A percentile compares a stretch with the other conserved stretches of the same genome.
These are phyloP conservation scores for Naganishia sp. DNA, from an alignment of 1,284 basidiomycete genomes.

Conservation along the genomic window DNA sequence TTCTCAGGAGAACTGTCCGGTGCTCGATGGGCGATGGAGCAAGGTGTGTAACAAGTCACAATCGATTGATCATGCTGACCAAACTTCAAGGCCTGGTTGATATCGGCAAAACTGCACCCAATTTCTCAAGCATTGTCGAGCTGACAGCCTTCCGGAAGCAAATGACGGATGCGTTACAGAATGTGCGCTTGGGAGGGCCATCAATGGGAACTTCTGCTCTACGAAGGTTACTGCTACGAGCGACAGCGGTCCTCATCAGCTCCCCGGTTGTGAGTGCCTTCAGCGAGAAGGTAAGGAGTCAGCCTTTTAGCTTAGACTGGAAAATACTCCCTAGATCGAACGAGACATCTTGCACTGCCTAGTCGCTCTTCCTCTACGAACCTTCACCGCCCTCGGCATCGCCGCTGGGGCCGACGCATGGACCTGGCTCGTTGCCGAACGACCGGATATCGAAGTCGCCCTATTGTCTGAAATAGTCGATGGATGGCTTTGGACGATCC, in stretches of 20 bases:
- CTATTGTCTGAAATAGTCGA: conserved; percentile 83
- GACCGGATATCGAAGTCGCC: conserved; percentile 70
- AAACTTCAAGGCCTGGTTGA: conserved; percentile 55
- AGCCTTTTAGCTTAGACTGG: not conserved
- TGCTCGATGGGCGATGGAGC: conserved; percentile 63
- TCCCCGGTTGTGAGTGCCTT: conserved; percentile 61
- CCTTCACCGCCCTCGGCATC: conserved; percentile 83
- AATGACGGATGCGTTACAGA: conserved; percentile 67
- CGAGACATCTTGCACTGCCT: conserved; percentile 83
- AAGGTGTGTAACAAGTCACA: conserved; percentile 38
- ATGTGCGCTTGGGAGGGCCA: conserved; percentile 70
- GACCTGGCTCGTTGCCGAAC: conserved; percentile 93
- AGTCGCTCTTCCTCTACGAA: conserved; percentile 83
- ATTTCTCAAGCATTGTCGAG: conserved; percentile 62
- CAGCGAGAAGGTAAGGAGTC: not conserved
- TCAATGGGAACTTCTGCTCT: conserved; percentile 75
- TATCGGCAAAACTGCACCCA: conserved; percentile 65
- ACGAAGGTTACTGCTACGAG: conserved; percentile 81
- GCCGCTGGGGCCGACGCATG: conserved; percentile 88
- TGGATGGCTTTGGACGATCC: conserved; percentile 83
- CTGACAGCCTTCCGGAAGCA: conserved; percentile 68
- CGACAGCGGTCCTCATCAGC: conserved; percentile 75
- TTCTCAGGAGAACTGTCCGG: conserved; percentile 84
- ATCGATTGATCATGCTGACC: not conserved
- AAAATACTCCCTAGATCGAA: conserved; percentile 64